Conservation (phyloP, 2,329 filamentous ascomycete species). For the Diaporthe ampelina region DNA sequence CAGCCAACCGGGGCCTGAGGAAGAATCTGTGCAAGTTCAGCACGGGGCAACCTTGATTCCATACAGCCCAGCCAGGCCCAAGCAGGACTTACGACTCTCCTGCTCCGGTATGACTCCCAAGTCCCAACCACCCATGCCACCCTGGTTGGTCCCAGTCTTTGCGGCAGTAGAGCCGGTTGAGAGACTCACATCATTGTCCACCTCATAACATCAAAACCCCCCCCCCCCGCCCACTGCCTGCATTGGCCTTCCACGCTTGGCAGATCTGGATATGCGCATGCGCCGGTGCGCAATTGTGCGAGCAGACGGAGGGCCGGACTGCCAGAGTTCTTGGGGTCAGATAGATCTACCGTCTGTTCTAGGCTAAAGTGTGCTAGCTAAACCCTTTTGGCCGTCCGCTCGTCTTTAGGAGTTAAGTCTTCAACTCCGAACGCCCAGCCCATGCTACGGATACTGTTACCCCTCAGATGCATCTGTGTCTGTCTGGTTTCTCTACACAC, state of each 20-base stretch:
- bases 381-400: neutral
- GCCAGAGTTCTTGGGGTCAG: constrained; percentile 10
- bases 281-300: neutral
- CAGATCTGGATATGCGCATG: constrained; percentile 18
- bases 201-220: no score
- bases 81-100: neutral
- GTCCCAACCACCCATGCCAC: no score
- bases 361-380: neutral
- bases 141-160: neutral
- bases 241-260: constrained; percentile 6
- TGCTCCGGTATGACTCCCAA: constrained; percentile 26
- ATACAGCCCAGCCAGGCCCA: constrained; percentile 3
- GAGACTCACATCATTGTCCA: constrained; percentile 14
- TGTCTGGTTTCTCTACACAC: neutral
- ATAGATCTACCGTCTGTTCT: constrained; percentile 1
- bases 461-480: constrained; percentile 10
- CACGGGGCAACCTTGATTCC: constrained; percentile 32
- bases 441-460: neutral
- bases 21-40: constrained; percentile 19
- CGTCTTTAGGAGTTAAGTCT: constrained; percentile 22
- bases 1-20: neutral
- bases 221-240: neutral
- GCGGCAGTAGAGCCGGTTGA: neutral
- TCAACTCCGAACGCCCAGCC: constrained; percentile 15
- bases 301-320: neutral